Evolutionary conservation across 306 rosid genomes (phyloP).

Genomic region (Psophocarpus tetragonolobus): DNA sequence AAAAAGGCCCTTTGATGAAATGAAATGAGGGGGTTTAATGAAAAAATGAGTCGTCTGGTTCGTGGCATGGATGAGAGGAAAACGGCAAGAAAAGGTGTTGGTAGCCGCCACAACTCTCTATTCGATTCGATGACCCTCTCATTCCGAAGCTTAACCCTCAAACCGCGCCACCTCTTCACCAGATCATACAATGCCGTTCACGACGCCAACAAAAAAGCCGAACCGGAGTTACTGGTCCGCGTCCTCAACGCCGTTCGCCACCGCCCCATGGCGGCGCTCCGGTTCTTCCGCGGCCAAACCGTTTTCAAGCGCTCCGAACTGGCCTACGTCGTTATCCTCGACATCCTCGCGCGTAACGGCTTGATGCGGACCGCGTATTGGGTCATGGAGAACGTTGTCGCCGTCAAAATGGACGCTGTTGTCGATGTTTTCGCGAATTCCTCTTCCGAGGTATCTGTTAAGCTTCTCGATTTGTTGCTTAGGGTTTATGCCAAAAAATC

Average conservation of each 20-base stretch:
- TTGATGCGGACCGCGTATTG: slow-evolving; percentile 56
- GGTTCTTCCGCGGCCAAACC: slow-evolving; percentile 67
- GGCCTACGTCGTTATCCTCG: slow-evolving; percentile 55
- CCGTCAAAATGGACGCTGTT: slow-evolving; percentile 37
- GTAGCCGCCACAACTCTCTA: neutral
- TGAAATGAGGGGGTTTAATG: too few relatives aligned
- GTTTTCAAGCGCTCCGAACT: slow-evolving; percentile 48
- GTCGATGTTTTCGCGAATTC: slow-evolving; percentile 46
- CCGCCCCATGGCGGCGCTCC: slow-evolving; percentile 56
- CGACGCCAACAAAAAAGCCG: slow-evolving; percentile 22
- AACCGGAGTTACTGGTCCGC: slow-evolving; percentile 57
- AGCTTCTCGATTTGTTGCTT: slow-evolving; percentile 65
- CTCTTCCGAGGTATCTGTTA: slow-evolving; percentile 38
- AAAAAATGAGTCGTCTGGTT: too few relatives aligned
- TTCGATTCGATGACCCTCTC: slow-evolving; percentile 72
- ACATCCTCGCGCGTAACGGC: slow-evolving; percentile 57
- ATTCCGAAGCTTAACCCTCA: slow-evolving; percentile 52
- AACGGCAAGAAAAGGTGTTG: too few relatives aligned
- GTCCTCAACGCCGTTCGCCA: slow-evolving; percentile 48
- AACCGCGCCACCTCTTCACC: slow-evolving; percentile 50
- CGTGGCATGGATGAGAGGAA: too few relatives aligned
- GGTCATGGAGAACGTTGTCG: slow-evolving; percentile 60
- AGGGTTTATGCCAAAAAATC: slow-evolving; percentile 52
- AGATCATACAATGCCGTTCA: slow-evolving; percentile 42
- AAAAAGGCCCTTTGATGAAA: too few relatives aligned